Evolutionary conservation across 1,284 basidiomycete species (phyloP).

Genomic region (Xerocomus nothofagi): DNA sequence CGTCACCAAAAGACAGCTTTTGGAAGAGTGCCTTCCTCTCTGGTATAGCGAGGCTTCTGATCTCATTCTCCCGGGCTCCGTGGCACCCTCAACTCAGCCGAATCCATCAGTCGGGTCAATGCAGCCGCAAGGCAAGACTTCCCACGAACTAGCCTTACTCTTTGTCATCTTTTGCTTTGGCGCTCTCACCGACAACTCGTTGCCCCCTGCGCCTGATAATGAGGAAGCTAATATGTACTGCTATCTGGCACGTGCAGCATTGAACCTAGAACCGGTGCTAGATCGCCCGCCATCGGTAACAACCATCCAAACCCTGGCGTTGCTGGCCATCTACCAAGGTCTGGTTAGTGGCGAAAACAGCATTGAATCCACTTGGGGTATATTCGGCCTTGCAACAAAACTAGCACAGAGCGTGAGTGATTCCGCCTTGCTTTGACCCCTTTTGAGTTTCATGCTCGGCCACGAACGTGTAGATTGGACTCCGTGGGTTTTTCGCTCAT

Average conservation of each 20-base stretch:
- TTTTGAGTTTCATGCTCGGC: conserved; percentile 15
- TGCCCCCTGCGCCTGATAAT: conserved; percentile 53
- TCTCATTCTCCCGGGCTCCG: conserved; percentile 28
- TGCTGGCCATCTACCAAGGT: conserved; percentile 70
- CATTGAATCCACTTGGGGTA: conserved; percentile 61
- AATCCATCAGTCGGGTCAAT: not conserved
- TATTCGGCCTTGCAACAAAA: conserved; percentile 60
- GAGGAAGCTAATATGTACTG: conserved; percentile 53
- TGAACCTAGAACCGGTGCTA: conserved; percentile 63
- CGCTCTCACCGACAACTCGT: conserved; percentile 49
- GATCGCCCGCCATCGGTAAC: conserved; percentile 65
- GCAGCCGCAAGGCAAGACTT: conserved; percentile 31
- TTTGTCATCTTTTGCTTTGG: conserved; percentile 61
- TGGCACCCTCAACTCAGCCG: conserved; percentile 19
- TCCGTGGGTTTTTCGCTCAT: conserved; percentile 46
- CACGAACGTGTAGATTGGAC: conserved; percentile 49
- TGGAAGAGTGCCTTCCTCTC: conserved; percentile 63
- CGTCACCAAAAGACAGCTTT: conserved; percentile 56
- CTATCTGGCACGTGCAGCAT: conserved; percentile 55
- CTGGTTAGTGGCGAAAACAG: conserved; percentile 55
- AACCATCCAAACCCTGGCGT: conserved; percentile 63
- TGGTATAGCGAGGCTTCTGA: conserved; percentile 60
- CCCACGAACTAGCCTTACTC: conserved; percentile 59
- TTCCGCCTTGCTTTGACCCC: not conserved
- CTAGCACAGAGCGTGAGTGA: conserved; percentile 62